phyloP scores from a whole-genome alignment of 2,329 filamentous ascomycete genomes.

The Colletotrichum higginsianum region DNA sequence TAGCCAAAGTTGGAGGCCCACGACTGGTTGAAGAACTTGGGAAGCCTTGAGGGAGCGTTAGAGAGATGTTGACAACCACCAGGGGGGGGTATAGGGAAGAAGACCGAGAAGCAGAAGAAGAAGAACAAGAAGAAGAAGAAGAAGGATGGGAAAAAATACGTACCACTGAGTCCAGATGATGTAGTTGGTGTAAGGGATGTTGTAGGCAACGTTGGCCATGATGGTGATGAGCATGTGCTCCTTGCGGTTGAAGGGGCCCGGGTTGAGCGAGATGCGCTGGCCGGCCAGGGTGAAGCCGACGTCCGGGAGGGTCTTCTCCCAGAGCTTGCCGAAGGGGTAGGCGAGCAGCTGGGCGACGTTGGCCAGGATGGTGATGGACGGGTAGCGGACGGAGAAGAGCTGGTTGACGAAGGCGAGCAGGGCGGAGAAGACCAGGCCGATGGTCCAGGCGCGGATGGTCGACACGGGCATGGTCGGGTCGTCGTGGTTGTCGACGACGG shows the following conservation, averaged over 20 bases:
- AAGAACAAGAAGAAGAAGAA: too few species aligned
- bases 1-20: constrained; percentile 60
- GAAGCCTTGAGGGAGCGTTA: constrained; percentile 44
- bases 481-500: constrained; percentile 58
- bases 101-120: neutral
- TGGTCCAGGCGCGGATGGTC: constrained; percentile 55
- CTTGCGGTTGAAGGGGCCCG: constrained; percentile 66
- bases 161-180: constrained; percentile 59
- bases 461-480: constrained; percentile 53
- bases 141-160: neutral
- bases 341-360: constrained; percentile 56
- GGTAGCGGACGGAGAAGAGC: constrained; percentile 56
- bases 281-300: constrained; percentile 51
- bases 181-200: constrained; percentile 59
- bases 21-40: constrained; percentile 59
- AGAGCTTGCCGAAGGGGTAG: constrained; percentile 54
- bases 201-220: constrained; percentile 66
- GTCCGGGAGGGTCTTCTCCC: constrained; percentile 53
- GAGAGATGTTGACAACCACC: too few species aligned
- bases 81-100: too few species aligned
- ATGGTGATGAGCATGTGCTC: constrained; percentile 69
- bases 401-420: constrained; percentile 53
- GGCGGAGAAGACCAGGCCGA: constrained; percentile 53
- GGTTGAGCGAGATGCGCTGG: constrained; percentile 58
- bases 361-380: constrained; percentile 54